phyloP scores from a whole-genome alignment of 495 filamentous ascomycete species.

The Tuber magnatum region DNA sequence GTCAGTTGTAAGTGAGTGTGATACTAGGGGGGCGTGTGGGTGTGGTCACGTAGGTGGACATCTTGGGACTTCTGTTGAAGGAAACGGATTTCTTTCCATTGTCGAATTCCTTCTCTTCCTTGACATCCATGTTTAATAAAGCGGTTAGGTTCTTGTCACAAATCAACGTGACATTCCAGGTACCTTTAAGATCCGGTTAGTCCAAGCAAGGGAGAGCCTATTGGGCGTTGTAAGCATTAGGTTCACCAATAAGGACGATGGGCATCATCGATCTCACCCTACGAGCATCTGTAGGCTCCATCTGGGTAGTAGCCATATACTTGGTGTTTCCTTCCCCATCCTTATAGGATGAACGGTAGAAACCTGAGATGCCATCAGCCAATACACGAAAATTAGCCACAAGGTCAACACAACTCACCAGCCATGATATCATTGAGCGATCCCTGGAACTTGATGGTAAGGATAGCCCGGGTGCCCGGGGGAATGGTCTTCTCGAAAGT shows the following conservation, averaged over 20 bases:
- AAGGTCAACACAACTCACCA: constrained; percentile 44
- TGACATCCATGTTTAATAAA: constrained; percentile 74
- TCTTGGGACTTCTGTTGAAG: constrained; percentile 65
- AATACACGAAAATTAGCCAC: neutral
- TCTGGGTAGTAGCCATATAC: constrained; percentile 69
- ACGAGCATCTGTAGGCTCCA: constrained; percentile 72
- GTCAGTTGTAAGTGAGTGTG: constrained; percentile 12
- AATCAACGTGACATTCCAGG: constrained; percentile 65
- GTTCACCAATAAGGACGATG: neutral
- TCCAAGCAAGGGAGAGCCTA: constrained; percentile 70
- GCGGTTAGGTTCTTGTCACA: constrained; percentile 67
- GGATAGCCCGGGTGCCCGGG: constrained; percentile 55
- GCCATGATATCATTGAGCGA: constrained; percentile 72
- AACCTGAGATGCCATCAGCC: constrained; percentile 40
- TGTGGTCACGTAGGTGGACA: constrained; percentile 59
- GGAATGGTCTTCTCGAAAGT: constrained; percentile 55
- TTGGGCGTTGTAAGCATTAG: constrained; percentile 1
- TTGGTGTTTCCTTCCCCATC: constrained; percentile 55
- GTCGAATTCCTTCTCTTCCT: constrained; percentile 55
- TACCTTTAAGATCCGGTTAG: constrained; percentile 67
- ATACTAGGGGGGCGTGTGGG: neutral
- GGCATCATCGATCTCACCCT: constrained; percentile 39
- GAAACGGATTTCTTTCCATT: constrained; percentile 61
- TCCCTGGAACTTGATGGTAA: constrained; percentile 62
- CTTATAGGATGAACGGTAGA: constrained; percentile 72